These are phyloP conservation scores for Suillus subaureus DNA, from an alignment of 768 basidiomycete species.

Conservation along the genomic window DNA sequence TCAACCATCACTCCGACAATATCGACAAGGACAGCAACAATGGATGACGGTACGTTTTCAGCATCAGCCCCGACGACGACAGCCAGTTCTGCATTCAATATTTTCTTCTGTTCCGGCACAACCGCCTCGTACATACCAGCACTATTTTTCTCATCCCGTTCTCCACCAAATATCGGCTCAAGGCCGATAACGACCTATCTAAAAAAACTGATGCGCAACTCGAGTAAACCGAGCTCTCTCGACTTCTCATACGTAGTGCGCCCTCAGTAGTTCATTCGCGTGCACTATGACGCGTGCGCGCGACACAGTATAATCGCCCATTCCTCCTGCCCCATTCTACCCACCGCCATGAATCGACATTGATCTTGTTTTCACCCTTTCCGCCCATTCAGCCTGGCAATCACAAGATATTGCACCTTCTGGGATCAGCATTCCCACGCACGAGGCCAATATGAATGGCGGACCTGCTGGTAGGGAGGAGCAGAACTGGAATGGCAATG, in stretches of 20 bases:
- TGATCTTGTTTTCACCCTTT: slow-evolving; percentile 45
- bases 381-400: slow-evolving; percentile 70
- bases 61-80: slow-evolving; percentile 71
- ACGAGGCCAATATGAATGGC: slow-evolving; percentile 47
- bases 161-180: slow-evolving; percentile 25
- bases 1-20: slow-evolving; percentile 25
- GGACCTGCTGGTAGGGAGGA: slow-evolving; percentile 53
- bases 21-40: slow-evolving; percentile 37
- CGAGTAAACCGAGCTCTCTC: slow-evolving; percentile 14
- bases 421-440: slow-evolving; percentile 72
- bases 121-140: slow-evolving; percentile 34
- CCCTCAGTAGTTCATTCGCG: slow-evolving; percentile 9
- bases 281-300: slow-evolving; percentile 17
- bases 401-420: slow-evolving; percentile 79
- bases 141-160: slow-evolving; percentile 27
- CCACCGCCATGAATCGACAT: slow-evolving; percentile 39
- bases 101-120: slow-evolving; percentile 41
- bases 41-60: slow-evolving; percentile 82
- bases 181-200: slow-evolving; percentile 26
- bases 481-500: slow-evolving; percentile 50
- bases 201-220: slow-evolving; percentile 8
- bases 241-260: slow-evolving; percentile 16
- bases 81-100: slow-evolving; percentile 50
- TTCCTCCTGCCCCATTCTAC: slow-evolving; percentile 35
- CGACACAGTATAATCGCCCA: slow-evolving; percentile 10